Percentiles rank a stretch among this genome's conserved stretches.
These are phyloP conservation scores for Erysimum pusillum DNA, from an alignment of 441 rosid genomes.

Conservation along the genomic window DNA sequence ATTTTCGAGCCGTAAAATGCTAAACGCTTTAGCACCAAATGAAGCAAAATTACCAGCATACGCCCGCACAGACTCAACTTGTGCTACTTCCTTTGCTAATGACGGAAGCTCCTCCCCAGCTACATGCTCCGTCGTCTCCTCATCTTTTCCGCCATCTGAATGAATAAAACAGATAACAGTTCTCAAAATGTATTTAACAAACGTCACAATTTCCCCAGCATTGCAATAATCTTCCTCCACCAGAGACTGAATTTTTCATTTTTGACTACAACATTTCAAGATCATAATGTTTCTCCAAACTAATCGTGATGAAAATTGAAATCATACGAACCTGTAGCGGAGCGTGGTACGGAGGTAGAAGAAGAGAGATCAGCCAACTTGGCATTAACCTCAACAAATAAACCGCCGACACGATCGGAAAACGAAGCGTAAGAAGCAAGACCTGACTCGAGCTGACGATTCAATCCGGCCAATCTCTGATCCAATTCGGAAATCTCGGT, in stretches of 20 bases:
- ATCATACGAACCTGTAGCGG: constrained; percentile 53
- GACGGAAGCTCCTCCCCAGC: constrained; percentile 82
- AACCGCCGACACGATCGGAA: constrained; percentile 61
- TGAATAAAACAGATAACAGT: neutral
- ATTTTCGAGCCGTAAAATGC: neutral
- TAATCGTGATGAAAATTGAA: neutral
- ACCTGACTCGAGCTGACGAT: constrained; percentile 62
- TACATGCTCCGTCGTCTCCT: constrained; percentile 48
- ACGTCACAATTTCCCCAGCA: constrained; percentile 9
- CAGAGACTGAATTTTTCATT: neutral
- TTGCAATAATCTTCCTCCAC: neutral
- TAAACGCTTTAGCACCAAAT: constrained; percentile 12
- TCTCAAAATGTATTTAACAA: constrained; percentile 2
- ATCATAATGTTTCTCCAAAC: neutral
- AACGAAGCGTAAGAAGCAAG: constrained; percentile 68
- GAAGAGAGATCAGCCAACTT: constrained; percentile 66
- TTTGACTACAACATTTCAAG: constrained; percentile 1
- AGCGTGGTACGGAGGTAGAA: constrained; percentile 46
- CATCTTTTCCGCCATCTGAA: constrained; percentile 52
- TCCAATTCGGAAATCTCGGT: constrained; percentile 69
- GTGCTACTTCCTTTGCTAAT: constrained; percentile 87
- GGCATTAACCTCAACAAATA: constrained; percentile 51
- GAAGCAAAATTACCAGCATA: constrained; percentile 72
- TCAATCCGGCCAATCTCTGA: constrained; percentile 57
- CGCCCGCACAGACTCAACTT: constrained; percentile 81